phyloP scores from a whole-genome alignment of 805 yeast genomes.

The Pichia membranifaciens region DNA sequence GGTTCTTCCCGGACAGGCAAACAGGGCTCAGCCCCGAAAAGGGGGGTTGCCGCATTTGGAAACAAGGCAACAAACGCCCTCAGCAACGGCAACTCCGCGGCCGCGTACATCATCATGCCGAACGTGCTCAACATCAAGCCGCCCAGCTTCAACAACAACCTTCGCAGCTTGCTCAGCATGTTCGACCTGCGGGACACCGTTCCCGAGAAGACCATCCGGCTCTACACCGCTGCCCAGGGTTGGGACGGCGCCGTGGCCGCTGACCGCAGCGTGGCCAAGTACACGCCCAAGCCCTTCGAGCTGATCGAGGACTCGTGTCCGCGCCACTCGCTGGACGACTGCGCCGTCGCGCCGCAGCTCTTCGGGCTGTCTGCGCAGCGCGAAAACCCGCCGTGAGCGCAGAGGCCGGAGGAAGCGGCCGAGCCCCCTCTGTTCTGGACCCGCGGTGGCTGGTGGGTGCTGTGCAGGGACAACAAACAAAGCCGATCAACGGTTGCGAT shows the following conservation, averaged over 20 bases:
- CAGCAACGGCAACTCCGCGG: neutral
- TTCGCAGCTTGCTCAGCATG: slow-evolving; percentile 22
- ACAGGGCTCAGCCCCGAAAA: too few relatives aligned
- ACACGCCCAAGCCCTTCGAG: slow-evolving; percentile 46
- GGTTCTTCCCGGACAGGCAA: too few relatives aligned
- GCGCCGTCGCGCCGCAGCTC: slow-evolving; percentile 46
- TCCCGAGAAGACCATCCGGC: slow-evolving; percentile 17
- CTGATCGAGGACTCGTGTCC: slow-evolving; percentile 54
- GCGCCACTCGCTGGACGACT: slow-evolving; percentile 42
- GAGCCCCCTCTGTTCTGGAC: too few relatives aligned
- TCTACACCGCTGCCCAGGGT: slow-evolving; percentile 21
- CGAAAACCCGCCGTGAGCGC: slow-evolving; percentile 33
- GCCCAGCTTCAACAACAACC: slow-evolving; percentile 29
- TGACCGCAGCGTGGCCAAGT: slow-evolving; percentile 27
- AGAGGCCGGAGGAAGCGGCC: too few relatives aligned
- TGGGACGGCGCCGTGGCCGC: slow-evolving; percentile 14
- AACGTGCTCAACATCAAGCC: slow-evolving; percentile 28
- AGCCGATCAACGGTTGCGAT: too few relatives aligned
- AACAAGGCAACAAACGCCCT: neutral
- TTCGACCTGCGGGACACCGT: slow-evolving; percentile 24
- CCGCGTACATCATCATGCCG: slow-evolving; percentile 9
- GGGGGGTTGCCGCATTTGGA: too few relatives aligned
- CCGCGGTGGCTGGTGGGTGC: slow-evolving; percentile 1
- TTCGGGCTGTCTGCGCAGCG: slow-evolving; percentile 48
- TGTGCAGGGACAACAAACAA: too few relatives aligned